Base-by-base conservation (phyloP, 2,329 filamentous ascomycete genomes). In the Huntiella decipiens region DNA sequence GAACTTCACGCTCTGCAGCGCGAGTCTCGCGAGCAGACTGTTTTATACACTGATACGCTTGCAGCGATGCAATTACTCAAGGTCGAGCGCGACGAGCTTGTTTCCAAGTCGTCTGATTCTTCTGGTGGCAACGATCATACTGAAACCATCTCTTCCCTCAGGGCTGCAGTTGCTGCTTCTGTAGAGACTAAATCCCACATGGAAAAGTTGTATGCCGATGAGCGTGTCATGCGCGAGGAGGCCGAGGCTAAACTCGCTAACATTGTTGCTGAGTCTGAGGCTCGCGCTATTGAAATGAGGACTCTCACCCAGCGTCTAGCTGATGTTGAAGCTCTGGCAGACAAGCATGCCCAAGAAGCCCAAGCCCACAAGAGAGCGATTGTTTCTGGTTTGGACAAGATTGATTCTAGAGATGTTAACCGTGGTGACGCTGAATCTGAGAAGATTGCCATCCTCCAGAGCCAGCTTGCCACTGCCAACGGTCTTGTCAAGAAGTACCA, bases 261-360 rank as follows among this genome's bases (percentile, higher is more conserved):
- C 52, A 70, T 96, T 35, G 81, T 79, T 58, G 68, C 75, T 16
- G 86, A 96, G 57, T 82, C 93, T 55, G 91, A 96, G 56, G 73
- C 82, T 44, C 74, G 77, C 32, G 80, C 76, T 7, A 68, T 75
- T 0, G 88, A 98, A 57, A 68, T 96, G 3, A 83, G 86, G 38
- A 72, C 71, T 15, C 71, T 77, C 0, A 79, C 73, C 1, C 77
- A 85, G 53, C 78, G 82, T 43, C 64, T 98, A 42, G 77, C 74
- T 36, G 87, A 95, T 59, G 77, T 84, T 0, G 86, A 98, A 61
- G 85, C 94, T 56, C 64, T 96, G 38, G 82, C 83, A 1, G 82
- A 92, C 56, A 85, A 80, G 53, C 79, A 94, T 59, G 83, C 87
- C 4, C 76, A 78, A 53, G 92, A 98, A 63, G 88, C 91, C 4